Percentiles rank a stretch among this genome's conserved stretches.
Evolutionary conservation across 2,329 filamentous ascomycete genomes (phyloP).

Genomic region (Fusarium pseudograminearum): DNA sequence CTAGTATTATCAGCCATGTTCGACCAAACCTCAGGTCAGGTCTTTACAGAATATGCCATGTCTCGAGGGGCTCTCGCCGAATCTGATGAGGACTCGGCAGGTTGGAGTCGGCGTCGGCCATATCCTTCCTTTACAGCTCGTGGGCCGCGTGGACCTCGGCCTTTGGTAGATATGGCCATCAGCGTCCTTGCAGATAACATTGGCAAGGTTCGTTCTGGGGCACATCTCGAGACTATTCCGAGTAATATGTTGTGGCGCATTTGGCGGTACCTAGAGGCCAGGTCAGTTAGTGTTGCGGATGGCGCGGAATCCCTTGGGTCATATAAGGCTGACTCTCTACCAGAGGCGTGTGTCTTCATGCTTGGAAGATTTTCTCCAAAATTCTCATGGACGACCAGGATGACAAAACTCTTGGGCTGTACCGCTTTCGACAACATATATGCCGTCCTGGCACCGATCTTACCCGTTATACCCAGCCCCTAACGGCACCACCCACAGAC

Average conservation of each 20-base stretch:
- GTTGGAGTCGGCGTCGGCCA: constrained; percentile 54
- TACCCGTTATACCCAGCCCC: constrained; percentile 53
- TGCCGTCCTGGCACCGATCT: constrained; percentile 53
- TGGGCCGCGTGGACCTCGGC: constrained; percentile 51
- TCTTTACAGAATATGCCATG: constrained; percentile 55
- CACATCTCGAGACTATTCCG: constrained; percentile 54
- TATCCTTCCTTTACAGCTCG: constrained; percentile 46
- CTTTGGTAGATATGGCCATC: constrained; percentile 56
- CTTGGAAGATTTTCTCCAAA: constrained; percentile 56
- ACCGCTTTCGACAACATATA: constrained; percentile 56
- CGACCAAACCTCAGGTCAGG: constrained; percentile 52
- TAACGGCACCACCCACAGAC: constrained; percentile 53
- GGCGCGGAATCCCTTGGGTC: not conserved
- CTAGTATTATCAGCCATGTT: constrained; percentile 47
- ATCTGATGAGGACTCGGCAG: constrained; percentile 41
- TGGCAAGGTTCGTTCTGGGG: constrained; percentile 49
- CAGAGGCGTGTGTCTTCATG: constrained; percentile 55
- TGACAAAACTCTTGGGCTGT: constrained; percentile 53
- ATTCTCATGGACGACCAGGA: constrained; percentile 50
- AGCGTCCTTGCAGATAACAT: constrained; percentile 55
- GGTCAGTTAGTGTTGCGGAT: constrained; percentile 47
- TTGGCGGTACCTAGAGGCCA: constrained; percentile 56
- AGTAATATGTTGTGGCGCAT: constrained; percentile 52
- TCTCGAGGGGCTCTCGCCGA: constrained; percentile 44
- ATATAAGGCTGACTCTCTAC: not conserved